Conservation (phyloP, 139 green algal species). For the Chlorella ohadii region DNA sequence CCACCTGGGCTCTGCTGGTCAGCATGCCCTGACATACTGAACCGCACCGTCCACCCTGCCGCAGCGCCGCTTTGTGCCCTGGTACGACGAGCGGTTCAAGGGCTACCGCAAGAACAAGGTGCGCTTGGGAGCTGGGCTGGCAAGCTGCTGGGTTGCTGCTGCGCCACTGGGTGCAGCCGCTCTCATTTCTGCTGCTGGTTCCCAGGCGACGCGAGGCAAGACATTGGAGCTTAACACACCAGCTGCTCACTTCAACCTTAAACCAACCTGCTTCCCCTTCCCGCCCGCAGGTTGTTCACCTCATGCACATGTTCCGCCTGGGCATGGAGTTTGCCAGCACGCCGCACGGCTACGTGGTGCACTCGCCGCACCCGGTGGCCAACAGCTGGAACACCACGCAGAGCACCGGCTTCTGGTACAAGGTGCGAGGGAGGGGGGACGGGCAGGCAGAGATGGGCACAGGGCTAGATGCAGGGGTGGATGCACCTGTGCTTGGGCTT, state of each 20-base stretch:
- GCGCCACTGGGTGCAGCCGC: neutral
- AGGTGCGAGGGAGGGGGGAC: slow-evolving; percentile 2
- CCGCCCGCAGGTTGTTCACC: slow-evolving; percentile 32
- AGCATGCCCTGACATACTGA: too few relatives aligned
- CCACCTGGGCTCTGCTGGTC: too few relatives aligned
- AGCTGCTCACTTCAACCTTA: too few relatives aligned
- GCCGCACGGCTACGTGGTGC: slow-evolving; percentile 42
- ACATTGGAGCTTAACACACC: too few relatives aligned
- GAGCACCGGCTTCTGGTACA: slow-evolving; percentile 41
- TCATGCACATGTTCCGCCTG: slow-evolving; percentile 43
- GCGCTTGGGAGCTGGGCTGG: neutral
- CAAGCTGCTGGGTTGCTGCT: too few relatives aligned
- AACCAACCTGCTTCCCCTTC: neutral
- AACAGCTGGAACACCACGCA: slow-evolving; percentile 37
- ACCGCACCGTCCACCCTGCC: too few relatives aligned
- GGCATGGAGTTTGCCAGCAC: slow-evolving; percentile 41
- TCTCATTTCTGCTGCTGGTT: neutral
- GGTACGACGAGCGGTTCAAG: slow-evolving; percentile 60
- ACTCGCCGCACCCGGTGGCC: slow-evolving; percentile 37
- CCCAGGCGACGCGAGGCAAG: too few relatives aligned
- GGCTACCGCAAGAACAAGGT: slow-evolving; percentile 55
- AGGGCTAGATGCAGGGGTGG: too few relatives aligned
- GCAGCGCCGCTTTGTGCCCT: slow-evolving; percentile 40
- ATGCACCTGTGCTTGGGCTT: too few relatives aligned
- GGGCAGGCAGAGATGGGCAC: too few relatives aligned